Evolutionary conservation across 2,329 filamentous ascomycete genomes (phyloP).

Genomic region (Ophiostoma sp.): DNA sequence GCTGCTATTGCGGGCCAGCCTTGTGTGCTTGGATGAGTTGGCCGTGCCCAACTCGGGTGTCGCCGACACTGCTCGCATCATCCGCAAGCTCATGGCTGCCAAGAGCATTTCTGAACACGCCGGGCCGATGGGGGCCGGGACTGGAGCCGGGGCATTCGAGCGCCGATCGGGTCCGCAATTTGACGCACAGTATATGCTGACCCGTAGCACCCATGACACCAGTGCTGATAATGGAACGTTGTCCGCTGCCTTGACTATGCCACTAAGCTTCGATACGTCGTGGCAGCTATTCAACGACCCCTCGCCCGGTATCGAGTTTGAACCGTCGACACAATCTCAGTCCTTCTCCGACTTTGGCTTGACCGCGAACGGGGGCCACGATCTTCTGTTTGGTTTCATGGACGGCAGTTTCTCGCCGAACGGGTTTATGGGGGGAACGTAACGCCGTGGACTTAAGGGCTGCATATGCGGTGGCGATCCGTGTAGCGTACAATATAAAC

Average conservation of each 20-base stretch:
- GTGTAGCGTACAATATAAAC: neutral
- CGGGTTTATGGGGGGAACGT: conserved; percentile 15
- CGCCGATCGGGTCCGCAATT: neutral
- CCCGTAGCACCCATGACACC: neutral
- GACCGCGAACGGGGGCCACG: conserved; percentile 17
- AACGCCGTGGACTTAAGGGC: neutral
- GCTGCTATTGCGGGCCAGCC: conserved; percentile 29
- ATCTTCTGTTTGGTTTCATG: conserved; percentile 24
- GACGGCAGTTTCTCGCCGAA: conserved; percentile 17
- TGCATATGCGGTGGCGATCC: neutral
- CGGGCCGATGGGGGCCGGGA: neutral
- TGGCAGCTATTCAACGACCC: conserved; percentile 19
- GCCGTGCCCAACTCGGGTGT: conserved; percentile 30
- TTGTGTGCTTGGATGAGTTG: conserved; percentile 34
- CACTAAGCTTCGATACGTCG: conserved; percentile 2
- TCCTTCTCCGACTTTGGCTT: conserved; percentile 21
- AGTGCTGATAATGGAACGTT: neutral
- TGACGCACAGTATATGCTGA: neutral
- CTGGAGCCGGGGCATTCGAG: neutral
- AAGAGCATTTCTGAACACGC: conserved; percentile 19
- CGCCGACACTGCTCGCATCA: conserved; percentile 21
- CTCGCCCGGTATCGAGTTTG: conserved; percentile 13
- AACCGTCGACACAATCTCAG: conserved; percentile 16
- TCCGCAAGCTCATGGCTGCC: conserved; percentile 23
- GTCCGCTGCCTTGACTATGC: neutral